Base-by-base conservation (phyloP, 306 rosid species). In the Dryas alaskensis region DNA sequence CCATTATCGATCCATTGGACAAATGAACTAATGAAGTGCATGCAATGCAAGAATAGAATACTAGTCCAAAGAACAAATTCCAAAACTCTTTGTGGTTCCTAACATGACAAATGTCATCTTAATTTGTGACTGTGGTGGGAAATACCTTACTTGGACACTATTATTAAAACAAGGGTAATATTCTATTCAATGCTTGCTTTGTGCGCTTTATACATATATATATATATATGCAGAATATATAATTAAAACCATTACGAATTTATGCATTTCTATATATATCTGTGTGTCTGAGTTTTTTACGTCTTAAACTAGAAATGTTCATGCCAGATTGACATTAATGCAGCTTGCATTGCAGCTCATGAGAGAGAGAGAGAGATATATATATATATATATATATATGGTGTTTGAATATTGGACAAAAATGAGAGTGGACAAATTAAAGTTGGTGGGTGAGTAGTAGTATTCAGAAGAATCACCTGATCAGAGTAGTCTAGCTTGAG, bases 11-110 rank as follows among this genome's bases (percentile, higher is more conserved):
- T 17, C 59, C 4, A 25, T 45, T 45, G 13, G 12, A 49, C 60
- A 67, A 6, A 22, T 22, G 22, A 22, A 22, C 22, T 22, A 60
- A 4, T 6, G 10, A 6, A 60, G 4, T 12, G 65, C 65, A 3
- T 62, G 49, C 47, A 62, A 10, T 46, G 50, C 50, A 7, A 37
- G 65, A 60, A 50, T 48, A 51, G 8, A 31, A 16, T 7, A 14
- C 10, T 6, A 27, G 12, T n/a, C n/a, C 60, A n/a, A n/a, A 45
- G 55, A 71, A 71, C 75, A 57, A 57, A 71, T 71, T 46, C 75
- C 13, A 43, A n/a, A 19, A 11, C 4, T 3, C 11, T 40, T 10
- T 10, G 64, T 19, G 64, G 74, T 54, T 19, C 1, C 11, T 43
- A 70, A 11, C 17, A 19, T 45, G 22, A 19, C 74, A 42, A 10